Conservation (phyloP, 106 monocot species). For the Agapanthus africanus region DNA sequence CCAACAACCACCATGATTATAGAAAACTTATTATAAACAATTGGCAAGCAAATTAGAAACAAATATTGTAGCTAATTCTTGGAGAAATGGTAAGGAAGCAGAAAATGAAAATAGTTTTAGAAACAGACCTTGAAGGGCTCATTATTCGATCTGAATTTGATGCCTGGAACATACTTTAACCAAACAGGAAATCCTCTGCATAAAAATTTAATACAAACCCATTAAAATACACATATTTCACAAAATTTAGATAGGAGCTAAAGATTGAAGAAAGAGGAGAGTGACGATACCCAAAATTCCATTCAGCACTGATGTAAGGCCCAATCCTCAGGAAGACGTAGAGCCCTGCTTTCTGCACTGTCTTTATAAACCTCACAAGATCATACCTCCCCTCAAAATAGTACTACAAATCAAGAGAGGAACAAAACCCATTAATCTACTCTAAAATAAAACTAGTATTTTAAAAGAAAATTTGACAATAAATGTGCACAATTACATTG, state of each 20-base stretch:
- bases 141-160: slow-evolving; percentile 98
- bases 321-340: slow-evolving; percentile 85
- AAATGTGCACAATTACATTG: slow-evolving; percentile 42
- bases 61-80: no score
- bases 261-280: slow-evolving; percentile 3
- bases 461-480: background rate
- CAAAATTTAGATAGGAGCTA: background rate
- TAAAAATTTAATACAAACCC: no score
- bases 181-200: slow-evolving; percentile 95
- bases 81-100: no score
- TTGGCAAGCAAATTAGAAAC: no score
- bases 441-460: background rate
- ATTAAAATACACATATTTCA: background rate
- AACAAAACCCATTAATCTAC: background rate
- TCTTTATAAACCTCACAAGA: slow-evolving; percentile 89
- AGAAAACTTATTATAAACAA: no score
- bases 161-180: slow-evolving; percentile 97
- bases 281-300: slow-evolving; percentile 84
- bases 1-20: no score
- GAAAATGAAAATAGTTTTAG: no score
- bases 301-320: slow-evolving; percentile 92
- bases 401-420: no score
- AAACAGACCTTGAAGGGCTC: slow-evolving; percentile 87
- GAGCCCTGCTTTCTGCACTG: slow-evolving; percentile 78
- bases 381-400: slow-evolving; percentile 93